Percentiles rank a stretch among this genome's conserved stretches.
These are phyloP conservation scores for Melanomma pulvis-pyrius DNA, from an alignment of 495 filamentous ascomycete genomes.

Conservation along the genomic window DNA sequence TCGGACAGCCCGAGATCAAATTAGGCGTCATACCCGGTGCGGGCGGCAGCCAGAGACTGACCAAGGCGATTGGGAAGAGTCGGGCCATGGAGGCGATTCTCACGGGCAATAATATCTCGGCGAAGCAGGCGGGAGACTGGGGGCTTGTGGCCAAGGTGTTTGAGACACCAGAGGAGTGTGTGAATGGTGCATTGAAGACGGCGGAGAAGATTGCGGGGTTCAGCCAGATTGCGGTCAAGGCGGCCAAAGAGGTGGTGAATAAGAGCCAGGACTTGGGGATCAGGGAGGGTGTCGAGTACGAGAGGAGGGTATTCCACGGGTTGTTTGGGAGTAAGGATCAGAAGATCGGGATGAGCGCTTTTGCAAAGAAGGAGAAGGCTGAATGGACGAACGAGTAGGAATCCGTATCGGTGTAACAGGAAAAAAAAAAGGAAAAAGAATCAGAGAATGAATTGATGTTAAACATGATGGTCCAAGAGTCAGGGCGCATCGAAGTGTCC, in stretches of 20 bases:
- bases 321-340: slow-evolving; percentile 94
- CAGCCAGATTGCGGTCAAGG: slow-evolving; percentile 77
- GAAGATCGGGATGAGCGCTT: slow-evolving; percentile 96
- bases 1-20: slow-evolving; percentile 96
- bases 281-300: slow-evolving; percentile 89
- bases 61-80: slow-evolving; percentile 81
- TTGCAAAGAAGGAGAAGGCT: slow-evolving; percentile 90
- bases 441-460: too few relatives aligned
- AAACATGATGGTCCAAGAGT: too few relatives aligned
- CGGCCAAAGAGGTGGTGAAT: slow-evolving; percentile 97
- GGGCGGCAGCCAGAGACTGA: slow-evolving; percentile 88
- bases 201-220: slow-evolving; percentile 87
- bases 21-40: slow-evolving; percentile 90
- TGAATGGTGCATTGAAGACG: slow-evolving; percentile 75
- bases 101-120: slow-evolving; percentile 80
- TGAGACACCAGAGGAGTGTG: slow-evolving; percentile 76
- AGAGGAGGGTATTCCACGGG: slow-evolving; percentile 87
- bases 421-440: too few relatives aligned
- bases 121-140: slow-evolving; percentile 83
- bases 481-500: too few relatives aligned
- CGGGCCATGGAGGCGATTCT: slow-evolving; percentile 93
- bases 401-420: too few relatives aligned
- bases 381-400: slow-evolving; percentile 87
- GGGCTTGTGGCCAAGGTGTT: slow-evolving; percentile 84
- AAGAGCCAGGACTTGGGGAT: slow-evolving; percentile 89